Percentiles rank a stretch among this genome's conserved stretches.
phyloP scores from a whole-genome alignment of 257 asterid genomes.

The Forsythia viridissima region DNA sequence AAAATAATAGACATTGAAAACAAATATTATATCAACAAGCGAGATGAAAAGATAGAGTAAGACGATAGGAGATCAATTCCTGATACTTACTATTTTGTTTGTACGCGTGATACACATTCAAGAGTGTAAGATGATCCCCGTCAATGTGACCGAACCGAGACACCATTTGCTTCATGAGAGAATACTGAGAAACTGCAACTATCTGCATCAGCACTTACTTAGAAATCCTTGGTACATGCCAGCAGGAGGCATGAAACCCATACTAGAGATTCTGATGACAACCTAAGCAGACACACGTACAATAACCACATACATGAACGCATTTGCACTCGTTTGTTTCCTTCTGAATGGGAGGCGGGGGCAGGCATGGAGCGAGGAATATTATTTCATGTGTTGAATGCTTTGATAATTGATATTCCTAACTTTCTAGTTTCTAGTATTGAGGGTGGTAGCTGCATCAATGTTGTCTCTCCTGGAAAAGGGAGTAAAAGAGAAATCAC shows the following conservation, averaged over 20 bases:
- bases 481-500: background rate
- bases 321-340: conserved; percentile 17
- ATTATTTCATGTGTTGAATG: background rate
- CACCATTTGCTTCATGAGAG: conserved; percentile 96
- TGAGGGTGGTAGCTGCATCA: background rate
- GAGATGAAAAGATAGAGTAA: no score
- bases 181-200: conserved; percentile 99
- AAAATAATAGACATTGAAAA: conserved; percentile 13
- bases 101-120: conserved; percentile 94
- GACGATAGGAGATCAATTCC: background rate
- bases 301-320: conserved; percentile 52
- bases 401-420: background rate
- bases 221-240: conserved; percentile 90
- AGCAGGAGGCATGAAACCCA: conserved; percentile 78
- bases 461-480: background rate
- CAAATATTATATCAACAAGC: conserved; percentile 19
- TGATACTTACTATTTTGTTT: conserved; percentile 78
- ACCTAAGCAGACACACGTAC: conserved; percentile 63
- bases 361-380: background rate
- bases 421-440: background rate
- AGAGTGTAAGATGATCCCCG: conserved; percentile 90
- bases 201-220: conserved; percentile 99
- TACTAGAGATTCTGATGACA: conserved; percentile 88
- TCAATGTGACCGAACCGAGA: conserved; percentile 93
- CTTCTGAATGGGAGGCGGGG: background rate